Evolutionary conservation across 805 yeast genomes (phyloP), one percentile per base, ranked within the genome.

Genomic region (Schwanniomyces pseudopolymorphus): DNA sequence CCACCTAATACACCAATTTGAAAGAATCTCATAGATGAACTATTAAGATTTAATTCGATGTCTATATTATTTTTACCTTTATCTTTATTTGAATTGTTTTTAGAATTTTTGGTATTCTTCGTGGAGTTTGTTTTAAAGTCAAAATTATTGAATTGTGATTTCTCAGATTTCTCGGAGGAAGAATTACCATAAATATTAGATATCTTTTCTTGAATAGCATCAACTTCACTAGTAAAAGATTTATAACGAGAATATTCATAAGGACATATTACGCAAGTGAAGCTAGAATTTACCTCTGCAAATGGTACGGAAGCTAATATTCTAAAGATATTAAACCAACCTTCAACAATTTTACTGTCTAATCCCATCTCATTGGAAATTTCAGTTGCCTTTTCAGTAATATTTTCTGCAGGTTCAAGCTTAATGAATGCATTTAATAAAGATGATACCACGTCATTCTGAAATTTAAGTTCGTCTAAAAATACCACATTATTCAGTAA

Each of bases 1-100:
- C 70, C 69, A 28, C 60, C 58, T 1, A 64, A 46, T n/a, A 66
- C 40, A 20, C 70, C 72, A 25, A 68, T 28, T 50, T 66, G 71
- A 47, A 69, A 64, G 42, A 58, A 52, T 25, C 54, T 61, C 46
- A 58, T 53, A 20, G 56, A 51, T 33, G 61, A 57, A 22, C 60
- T 48, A 44, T 51, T 53, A 22, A 64, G 47, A 39, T 62, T 55
- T 36, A 67, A 35, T 37, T 62, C 66, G 6, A 66, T 39, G n/a
- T 58, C 64, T 13, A 54, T 39, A 5, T 45, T 46, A 26, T 52
- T 51, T 28, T 52, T 48, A 24, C 52, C 51, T 25, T 48, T 33
- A 11, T 53, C 44, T 17, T 56, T 52, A 35, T 51, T 48, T 5
- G 49, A 48, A 13, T 45, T 47, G 8, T 48, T 48, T n/a, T 46